Conservation (phyloP, 2,329 filamentous ascomycete genomes). For the Davidsoniella eucalypti region DNA sequence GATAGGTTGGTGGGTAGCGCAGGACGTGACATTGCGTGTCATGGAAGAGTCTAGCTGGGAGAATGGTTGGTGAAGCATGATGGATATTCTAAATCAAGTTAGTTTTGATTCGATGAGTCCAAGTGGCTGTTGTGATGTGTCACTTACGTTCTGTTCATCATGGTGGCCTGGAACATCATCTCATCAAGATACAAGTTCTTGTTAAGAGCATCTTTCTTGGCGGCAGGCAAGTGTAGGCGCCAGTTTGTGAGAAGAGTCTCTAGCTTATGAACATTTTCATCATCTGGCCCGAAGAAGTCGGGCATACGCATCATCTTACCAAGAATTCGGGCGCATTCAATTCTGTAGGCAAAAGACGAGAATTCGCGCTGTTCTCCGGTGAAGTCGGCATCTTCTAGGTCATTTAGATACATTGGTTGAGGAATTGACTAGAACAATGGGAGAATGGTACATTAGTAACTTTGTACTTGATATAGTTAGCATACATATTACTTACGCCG, state of each 20-base stretch:
- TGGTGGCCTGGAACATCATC: slow-evolving; percentile 81
- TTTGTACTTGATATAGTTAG: slow-evolving; percentile 3
- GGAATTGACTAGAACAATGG: slow-evolving; percentile 32
- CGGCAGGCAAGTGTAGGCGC: slow-evolving; percentile 59
- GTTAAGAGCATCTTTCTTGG: slow-evolving; percentile 53
- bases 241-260: slow-evolving; percentile 50
- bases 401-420: slow-evolving; percentile 45
- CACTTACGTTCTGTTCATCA: slow-evolving; percentile 48
- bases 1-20: slow-evolving; percentile 41
- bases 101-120: background rate
- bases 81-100: slow-evolving; percentile 33
- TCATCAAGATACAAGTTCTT: slow-evolving; percentile 62
- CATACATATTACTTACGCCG: slow-evolving; percentile 29
- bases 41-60: slow-evolving; percentile 55
- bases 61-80: slow-evolving; percentile 64
- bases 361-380: slow-evolving; percentile 52
- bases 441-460: slow-evolving; percentile 5
- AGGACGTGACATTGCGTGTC: slow-evolving; percentile 43
- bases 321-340: slow-evolving; percentile 65
- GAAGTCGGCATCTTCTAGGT: slow-evolving; percentile 65
- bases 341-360: slow-evolving; percentile 72
- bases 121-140: background rate
- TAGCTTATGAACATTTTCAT: slow-evolving; percentile 34
- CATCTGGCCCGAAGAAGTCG: slow-evolving; percentile 33
- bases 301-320: slow-evolving; percentile 53